A percentile compares a stretch with the other conserved stretches of the same genome.
These are phyloP conservation scores for Leccinum aurantiacum DNA, from an alignment of 768 basidiomycete species.

Conservation along the genomic window DNA sequence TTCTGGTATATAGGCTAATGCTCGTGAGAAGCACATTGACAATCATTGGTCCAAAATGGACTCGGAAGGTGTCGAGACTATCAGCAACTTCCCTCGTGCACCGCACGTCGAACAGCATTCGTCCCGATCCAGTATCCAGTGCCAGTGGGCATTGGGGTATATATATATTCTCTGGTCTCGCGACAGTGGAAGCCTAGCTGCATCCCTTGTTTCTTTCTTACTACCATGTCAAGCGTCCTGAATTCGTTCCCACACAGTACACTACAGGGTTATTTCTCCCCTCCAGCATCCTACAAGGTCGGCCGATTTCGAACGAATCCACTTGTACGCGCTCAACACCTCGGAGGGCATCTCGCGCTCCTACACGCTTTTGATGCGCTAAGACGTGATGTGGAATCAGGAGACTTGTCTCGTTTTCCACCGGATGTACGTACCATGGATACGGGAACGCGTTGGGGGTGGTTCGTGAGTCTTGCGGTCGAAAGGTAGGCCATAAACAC, in stretches of 20 bases:
- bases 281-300: neutral
- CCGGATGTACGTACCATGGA: slow-evolving; percentile 12
- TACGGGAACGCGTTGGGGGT: slow-evolving; percentile 31
- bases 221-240: neutral
- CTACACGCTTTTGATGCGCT: slow-evolving; percentile 28
- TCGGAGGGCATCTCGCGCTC: slow-evolving; percentile 30
- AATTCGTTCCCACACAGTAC: neutral
- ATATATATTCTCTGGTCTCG: neutral
- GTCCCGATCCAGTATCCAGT: neutral
- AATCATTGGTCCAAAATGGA: too few relatives aligned
- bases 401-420: slow-evolving; percentile 15
- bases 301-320: neutral
- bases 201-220: neutral
- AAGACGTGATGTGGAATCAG: slow-evolving; percentile 18
- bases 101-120: neutral
- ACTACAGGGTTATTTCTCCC: neutral
- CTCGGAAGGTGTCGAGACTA: too few relatives aligned
- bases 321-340: slow-evolving; percentile 22
- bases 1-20: too few relatives aligned
- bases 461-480: slow-evolving; percentile 37
- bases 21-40: too few relatives aligned
- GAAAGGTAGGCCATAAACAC: slow-evolving; percentile 25
- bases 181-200: neutral
- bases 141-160: neutral
- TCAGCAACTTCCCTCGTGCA: neutral